Evolutionary conservation across 169 alveolate species (phyloP).

Genomic region (Blepharisma undulans): DNA sequence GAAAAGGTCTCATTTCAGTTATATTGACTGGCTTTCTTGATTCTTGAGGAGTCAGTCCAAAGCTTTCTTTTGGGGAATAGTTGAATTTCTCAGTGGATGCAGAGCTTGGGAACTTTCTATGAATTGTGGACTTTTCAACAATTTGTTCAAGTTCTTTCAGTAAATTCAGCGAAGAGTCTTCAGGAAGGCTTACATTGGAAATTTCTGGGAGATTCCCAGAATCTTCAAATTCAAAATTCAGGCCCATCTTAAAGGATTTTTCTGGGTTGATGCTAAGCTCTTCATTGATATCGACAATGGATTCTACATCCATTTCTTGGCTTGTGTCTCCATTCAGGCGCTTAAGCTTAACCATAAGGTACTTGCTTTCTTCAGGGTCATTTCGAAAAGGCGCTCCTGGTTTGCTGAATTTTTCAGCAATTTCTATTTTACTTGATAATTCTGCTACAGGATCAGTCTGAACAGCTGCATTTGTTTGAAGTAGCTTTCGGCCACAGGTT

Average conservation of each 20-base stretch:
- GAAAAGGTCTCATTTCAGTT: neutral
- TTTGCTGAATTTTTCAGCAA: neutral
- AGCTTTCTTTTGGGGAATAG: neutral
- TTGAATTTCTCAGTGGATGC: neutral
- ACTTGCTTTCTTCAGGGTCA: neutral
- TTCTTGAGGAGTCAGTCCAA: neutral
- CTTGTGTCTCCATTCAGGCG: neutral
- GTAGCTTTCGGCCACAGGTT: neutral
- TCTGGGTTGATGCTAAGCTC: neutral
- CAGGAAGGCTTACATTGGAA: neutral
- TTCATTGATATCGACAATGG: neutral
- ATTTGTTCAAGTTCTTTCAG: neutral
- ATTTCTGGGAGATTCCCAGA: neutral
- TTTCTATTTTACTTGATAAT: neutral
- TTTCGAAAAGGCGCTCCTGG: neutral
- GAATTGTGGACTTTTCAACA: neutral
- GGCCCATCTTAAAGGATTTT: neutral
- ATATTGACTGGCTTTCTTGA: neutral
- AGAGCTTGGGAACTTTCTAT: neutral
- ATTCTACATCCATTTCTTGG: neutral
- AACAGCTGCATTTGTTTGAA: neutral
- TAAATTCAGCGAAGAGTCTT: neutral
- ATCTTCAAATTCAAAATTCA: neutral
- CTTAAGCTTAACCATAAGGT: neutral
- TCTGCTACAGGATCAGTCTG: neutral